Conservation (phyloP, 1,284 basidiomycete species). For the Rhodotorula sp. region DNA sequence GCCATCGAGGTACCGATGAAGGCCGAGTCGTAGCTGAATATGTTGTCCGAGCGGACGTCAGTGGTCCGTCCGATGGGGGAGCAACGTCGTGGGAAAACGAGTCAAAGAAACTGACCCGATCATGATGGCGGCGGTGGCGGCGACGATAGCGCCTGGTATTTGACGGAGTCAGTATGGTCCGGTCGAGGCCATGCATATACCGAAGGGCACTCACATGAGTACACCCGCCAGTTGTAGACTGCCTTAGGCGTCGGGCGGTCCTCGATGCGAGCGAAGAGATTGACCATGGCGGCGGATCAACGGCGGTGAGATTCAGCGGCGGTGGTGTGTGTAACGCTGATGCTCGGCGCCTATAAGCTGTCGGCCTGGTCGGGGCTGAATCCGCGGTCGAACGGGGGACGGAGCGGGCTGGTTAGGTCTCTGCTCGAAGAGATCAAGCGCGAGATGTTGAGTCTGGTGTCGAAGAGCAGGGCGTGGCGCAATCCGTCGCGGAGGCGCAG, state of each 20-base stretch:
- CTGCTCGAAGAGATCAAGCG: too few relatives aligned
- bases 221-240: constrained; percentile 53
- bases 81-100: constrained; percentile 27
- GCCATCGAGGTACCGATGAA: constrained; percentile 47
- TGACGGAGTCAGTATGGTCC: neutral
- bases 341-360: neutral
- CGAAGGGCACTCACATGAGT: neutral
- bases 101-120: constrained; percentile 55
- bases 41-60: neutral
- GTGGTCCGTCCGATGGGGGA: neutral
- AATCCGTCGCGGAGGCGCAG: too few relatives aligned
- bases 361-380: neutral
- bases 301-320: neutral
- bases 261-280: constrained; percentile 44
- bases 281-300: constrained; percentile 14
- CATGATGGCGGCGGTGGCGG: constrained; percentile 33
- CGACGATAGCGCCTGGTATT: constrained; percentile 19
- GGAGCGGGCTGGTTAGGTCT: too few relatives aligned
- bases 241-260: constrained; percentile 54
- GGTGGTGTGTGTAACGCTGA: neutral
- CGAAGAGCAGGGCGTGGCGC: too few relatives aligned
- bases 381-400: too few relatives aligned
- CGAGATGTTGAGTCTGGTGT: too few relatives aligned
- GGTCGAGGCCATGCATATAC: neutral
- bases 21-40: constrained; percentile 38